Evolutionary conservation across 352 stramenopile genomes (phyloP).

Genomic region (Phytophthora pluvialis): DNA sequence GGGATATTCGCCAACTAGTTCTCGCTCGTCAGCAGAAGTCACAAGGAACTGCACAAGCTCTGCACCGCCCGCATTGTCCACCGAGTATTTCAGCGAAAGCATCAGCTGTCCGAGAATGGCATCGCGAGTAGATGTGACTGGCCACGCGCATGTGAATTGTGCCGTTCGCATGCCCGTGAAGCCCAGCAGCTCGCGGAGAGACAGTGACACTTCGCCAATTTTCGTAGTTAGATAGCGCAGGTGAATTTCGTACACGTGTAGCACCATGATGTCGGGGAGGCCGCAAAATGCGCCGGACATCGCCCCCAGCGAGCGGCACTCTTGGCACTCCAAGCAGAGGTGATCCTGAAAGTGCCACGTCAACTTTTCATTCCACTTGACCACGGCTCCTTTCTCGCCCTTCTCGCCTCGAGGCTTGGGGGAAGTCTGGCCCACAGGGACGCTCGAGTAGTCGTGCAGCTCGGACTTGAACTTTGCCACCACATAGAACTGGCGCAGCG

Average conservation of each 20-base stretch:
- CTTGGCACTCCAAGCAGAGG: slow-evolving; percentile 68
- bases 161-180: slow-evolving; percentile 74
- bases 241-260: slow-evolving; percentile 87
- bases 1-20: slow-evolving; percentile 75
- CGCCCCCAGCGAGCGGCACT: slow-evolving; percentile 68
- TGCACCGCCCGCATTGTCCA: slow-evolving; percentile 54
- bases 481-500: slow-evolving; percentile 84
- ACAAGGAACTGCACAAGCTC: slow-evolving; percentile 72
- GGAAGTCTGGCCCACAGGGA: slow-evolving; percentile 78
- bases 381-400: slow-evolving; percentile 54
- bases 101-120: slow-evolving; percentile 73
- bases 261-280: slow-evolving; percentile 79
- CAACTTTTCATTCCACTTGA: slow-evolving; percentile 81
- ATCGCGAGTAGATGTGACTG: slow-evolving; percentile 70
- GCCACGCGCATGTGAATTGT: slow-evolving; percentile 66
- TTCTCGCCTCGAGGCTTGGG: slow-evolving; percentile 70
- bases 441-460: slow-evolving; percentile 73
- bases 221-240: slow-evolving; percentile 86
- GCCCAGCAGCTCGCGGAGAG: slow-evolving; percentile 76
- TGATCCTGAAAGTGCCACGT: slow-evolving; percentile 85
- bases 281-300: slow-evolving; percentile 70
- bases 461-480: slow-evolving; percentile 89
- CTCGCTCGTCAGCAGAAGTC: slow-evolving; percentile 64
- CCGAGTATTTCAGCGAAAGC: slow-evolving; percentile 73
- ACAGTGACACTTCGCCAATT: slow-evolving; percentile 79